Base-by-base conservation (phyloP, 805 yeast species). In the Nakazawaea ambrosiae region DNA sequence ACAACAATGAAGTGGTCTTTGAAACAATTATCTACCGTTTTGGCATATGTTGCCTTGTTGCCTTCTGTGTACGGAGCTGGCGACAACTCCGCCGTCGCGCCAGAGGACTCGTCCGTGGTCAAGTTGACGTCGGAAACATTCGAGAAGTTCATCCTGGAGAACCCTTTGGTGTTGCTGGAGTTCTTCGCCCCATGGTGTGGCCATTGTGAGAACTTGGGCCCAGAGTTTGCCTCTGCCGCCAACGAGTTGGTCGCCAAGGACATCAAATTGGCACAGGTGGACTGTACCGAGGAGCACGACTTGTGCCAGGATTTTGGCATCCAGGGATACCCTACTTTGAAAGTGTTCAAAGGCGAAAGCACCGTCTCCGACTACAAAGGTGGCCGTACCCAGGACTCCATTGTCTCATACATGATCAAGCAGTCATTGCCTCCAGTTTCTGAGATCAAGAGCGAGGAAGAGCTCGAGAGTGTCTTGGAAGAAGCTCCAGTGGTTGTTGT, bases 151-250 rank as follows among this genome's bases (percentile, higher is more conserved):
- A 61, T 90, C 46, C 61, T 65, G 34, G 75, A 70, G 39, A 82
- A 89, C 65, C 83, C 87, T 25, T 68, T 89, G 48, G 94, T 86
- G 17, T 64, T 86, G 45, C 82, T 90, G 16, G 95, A 86, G 62
- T 86, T 86, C 63, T 86, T 81, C 58, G 95, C 95, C 14, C 95
- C 97, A 57, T 90, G 97, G 97, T 89, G 97, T 70, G 96, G 96
- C 14, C 92, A 89, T 66, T 89, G 97, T 72, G 86, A 89, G 68
- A 73, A 73, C 34, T 65, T 86, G 47, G 95, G 87, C 10, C 96
- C 96, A 25, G 81, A 86, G 59, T 84, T 71, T 49, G 66, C 77
- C 37, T 60, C 73, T 49, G 95, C 95, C 36, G 86, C 90, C 35
- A 77, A 79, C 48, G 49, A 53, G 15, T 68, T 84, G 54, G 68